Evolutionary conservation across 768 basidiomycete genomes (phyloP).

Genomic region (Mrakia frigida): DNA sequence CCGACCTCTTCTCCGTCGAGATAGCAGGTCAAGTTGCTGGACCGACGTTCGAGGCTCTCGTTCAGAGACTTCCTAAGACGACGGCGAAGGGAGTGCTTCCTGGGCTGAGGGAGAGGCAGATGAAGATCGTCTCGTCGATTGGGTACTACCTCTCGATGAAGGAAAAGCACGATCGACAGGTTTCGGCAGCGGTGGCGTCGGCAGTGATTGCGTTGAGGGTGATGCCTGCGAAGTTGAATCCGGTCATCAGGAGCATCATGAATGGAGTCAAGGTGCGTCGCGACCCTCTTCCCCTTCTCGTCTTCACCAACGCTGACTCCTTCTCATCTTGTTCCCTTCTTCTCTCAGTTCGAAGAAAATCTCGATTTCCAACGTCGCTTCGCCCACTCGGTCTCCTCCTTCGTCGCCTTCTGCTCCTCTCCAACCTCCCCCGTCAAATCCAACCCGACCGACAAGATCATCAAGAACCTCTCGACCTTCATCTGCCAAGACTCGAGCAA

Average conservation of each 20-base stretch:
- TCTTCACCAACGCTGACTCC: not conserved
- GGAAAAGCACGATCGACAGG: slow-evolving; percentile 75
- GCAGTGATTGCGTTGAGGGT: slow-evolving; percentile 81
- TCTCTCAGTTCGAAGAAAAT: slow-evolving; percentile 75
- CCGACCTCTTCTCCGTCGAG: slow-evolving; percentile 69
- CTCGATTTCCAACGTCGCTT: slow-evolving; percentile 80
- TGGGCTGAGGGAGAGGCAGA: slow-evolving; percentile 68
- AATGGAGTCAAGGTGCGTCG: slow-evolving; percentile 80
- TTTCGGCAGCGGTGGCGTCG: slow-evolving; percentile 79
- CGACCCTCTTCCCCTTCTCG: not conserved
- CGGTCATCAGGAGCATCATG: slow-evolving; percentile 94
- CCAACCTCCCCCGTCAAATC: slow-evolving; percentile 55
- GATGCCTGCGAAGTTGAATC: slow-evolving; percentile 88
- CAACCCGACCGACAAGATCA: slow-evolving; percentile 90
- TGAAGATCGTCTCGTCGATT: slow-evolving; percentile 62
- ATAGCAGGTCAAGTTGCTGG: slow-evolving; percentile 69
- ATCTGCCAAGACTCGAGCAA: slow-evolving; percentile 83
- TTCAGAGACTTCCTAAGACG: slow-evolving; percentile 60
- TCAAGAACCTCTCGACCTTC: slow-evolving; percentile 95
- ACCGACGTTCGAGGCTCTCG: slow-evolving; percentile 65
- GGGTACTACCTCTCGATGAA: slow-evolving; percentile 77
- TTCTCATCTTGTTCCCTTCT: not conserved
- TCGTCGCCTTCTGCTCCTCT: slow-evolving; percentile 74
- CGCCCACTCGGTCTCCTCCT: slow-evolving; percentile 75
- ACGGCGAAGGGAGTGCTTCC: slow-evolving; percentile 73